A percentile compares a stretch with the other conserved stretches of the same genome.
These are phyloP conservation scores for Yamadazyma laniorum DNA, from an alignment of 805 yeast species.

Conservation along the genomic window DNA sequence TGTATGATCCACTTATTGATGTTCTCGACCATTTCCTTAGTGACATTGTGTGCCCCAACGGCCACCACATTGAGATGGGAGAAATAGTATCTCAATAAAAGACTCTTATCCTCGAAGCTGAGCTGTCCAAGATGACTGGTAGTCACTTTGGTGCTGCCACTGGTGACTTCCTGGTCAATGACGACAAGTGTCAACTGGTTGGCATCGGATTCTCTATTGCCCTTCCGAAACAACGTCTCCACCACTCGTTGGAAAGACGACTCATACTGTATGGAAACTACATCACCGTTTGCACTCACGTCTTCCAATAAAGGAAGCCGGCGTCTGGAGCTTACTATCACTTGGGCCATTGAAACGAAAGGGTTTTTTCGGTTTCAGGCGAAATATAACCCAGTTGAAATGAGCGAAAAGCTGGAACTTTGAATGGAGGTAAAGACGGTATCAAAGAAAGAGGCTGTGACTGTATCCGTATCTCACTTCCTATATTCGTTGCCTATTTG, in stretches of 20 bases:
- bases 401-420: too few relatives aligned
- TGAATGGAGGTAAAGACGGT: too few relatives aligned
- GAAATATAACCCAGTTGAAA: too few relatives aligned
- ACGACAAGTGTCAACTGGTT: conserved; percentile 29
- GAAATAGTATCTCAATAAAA: conserved; percentile 36
- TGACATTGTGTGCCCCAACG: not conserved
- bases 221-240: conserved; percentile 26
- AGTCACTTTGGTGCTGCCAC: too few relatives aligned
- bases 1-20: not conserved
- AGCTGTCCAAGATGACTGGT: conserved; percentile 21
- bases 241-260: conserved; percentile 2
- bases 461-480: too few relatives aligned
- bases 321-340: not conserved
- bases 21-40: not conserved
- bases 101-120: conserved; percentile 24
- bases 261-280: conserved; percentile 15
- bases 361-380: too few relatives aligned
- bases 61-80: conserved; percentile 36
- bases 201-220: conserved; percentile 34
- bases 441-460: too few relatives aligned
- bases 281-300: not conserved
- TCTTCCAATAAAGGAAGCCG: conserved; percentile 1
- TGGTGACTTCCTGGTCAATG: conserved; percentile 4
- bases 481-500: too few relatives aligned
- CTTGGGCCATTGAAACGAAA: conserved; percentile 3